Evolutionary conservation across 768 basidiomycete genomes (phyloP).

Genomic region (Amyloporia xantha): DNA sequence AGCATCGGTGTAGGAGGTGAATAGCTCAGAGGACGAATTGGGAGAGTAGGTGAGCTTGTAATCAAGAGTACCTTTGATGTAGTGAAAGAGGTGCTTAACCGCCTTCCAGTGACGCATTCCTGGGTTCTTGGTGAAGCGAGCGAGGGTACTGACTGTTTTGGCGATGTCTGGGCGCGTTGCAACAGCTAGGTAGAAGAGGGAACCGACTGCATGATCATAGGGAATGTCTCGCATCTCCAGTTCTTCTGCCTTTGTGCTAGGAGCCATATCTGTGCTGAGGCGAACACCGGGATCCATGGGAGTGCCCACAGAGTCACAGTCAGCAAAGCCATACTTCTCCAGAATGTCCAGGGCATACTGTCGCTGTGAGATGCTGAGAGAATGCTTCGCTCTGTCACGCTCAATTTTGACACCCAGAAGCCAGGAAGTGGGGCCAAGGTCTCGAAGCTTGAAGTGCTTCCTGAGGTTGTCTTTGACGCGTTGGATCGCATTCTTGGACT

Average conservation of each 20-base stretch:
- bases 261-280: conserved; percentile 8
- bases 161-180: conserved; percentile 30
- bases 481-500: conserved; percentile 11
- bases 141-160: conserved; percentile 20
- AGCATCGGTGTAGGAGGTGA: conserved; percentile 23
- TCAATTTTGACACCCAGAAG: conserved; percentile 9
- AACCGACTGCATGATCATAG: conserved; percentile 18
- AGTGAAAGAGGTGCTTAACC: conserved; percentile 29
- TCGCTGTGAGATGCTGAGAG: conserved; percentile 13
- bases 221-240: conserved; percentile 10
- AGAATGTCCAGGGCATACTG: too few species aligned
- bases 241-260: background rate
- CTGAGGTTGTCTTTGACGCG: background rate
- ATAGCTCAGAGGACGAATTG: conserved; percentile 1
- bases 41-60: conserved; percentile 19
- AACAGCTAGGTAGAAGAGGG: conserved; percentile 24
- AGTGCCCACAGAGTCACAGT: too few species aligned
- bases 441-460: background rate
- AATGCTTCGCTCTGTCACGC: conserved; percentile 5
- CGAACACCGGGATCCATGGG: conserved; percentile 9
- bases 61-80: conserved; percentile 30
- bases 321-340: too few species aligned
- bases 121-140: conserved; percentile 21
- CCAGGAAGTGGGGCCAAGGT: background rate
- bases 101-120: conserved; percentile 30